Evolutionary conservation across 169 alveolate species (phyloP).

Genomic region (Plasmodium falciparum): DNA sequence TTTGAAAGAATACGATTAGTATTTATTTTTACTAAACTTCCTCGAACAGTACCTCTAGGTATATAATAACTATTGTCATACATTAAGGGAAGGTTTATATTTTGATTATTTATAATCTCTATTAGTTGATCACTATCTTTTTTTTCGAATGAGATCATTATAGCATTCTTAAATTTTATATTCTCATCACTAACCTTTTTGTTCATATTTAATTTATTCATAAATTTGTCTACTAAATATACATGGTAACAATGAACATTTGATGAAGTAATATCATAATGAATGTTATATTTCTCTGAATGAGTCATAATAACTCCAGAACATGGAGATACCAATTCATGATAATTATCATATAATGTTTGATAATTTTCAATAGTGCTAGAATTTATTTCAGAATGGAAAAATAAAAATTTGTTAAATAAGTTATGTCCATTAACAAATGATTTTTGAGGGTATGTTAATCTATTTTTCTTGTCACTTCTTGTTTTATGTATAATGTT

Average conservation of each 20-base stretch:
- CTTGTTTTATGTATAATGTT: slow-evolving; percentile 37
- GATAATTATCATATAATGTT: slow-evolving; percentile 10
- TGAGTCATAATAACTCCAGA: slow-evolving; percentile 67
- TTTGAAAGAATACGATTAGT: background rate
- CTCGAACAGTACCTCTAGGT: slow-evolving; percentile 29
- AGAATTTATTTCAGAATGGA: slow-evolving; percentile 36
- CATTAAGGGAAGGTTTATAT: slow-evolving; percentile 36
- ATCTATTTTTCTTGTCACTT: slow-evolving; percentile 16
- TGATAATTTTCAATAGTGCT: slow-evolving; percentile 36
- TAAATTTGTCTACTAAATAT: slow-evolving; percentile 37
- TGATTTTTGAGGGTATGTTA: slow-evolving; percentile 30
- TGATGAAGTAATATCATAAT: slow-evolving; percentile 19
- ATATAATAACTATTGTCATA: slow-evolving; percentile 15
- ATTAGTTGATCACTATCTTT: background rate
- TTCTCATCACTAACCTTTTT: background rate
- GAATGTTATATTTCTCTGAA: slow-evolving; percentile 41
- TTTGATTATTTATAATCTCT: background rate
- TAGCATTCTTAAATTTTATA: slow-evolving; percentile 4
- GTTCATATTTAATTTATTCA: slow-evolving; percentile 15
- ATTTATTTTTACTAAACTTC: slow-evolving; percentile 35
- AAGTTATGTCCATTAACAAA: slow-evolving; percentile 56
- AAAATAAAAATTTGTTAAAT: slow-evolving; percentile 17
- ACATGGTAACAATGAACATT: slow-evolving; percentile 44
- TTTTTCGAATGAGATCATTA: slow-evolving; percentile 30
- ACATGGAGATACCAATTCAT: slow-evolving; percentile 67